Evolutionary conservation across 1,139 yeast species (phyloP).

Genomic region (Pichia sp.): DNA sequence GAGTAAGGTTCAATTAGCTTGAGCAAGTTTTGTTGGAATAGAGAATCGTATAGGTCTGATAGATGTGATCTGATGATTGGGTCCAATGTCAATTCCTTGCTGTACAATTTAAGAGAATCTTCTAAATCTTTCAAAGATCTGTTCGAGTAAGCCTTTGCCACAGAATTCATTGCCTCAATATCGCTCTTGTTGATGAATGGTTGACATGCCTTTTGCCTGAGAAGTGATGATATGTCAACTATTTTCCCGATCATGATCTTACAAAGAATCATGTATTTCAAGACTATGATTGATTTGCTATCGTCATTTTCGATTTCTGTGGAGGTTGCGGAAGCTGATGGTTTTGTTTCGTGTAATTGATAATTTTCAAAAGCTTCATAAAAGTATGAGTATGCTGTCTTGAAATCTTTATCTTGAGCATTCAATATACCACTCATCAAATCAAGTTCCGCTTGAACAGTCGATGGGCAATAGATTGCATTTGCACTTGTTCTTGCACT

Average conservation of each 20-base stretch:
- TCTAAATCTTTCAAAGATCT: conserved; percentile 91
- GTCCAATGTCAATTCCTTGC: conserved; percentile 75
- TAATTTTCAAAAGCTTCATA: conserved; percentile 93
- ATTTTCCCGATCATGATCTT: conserved; percentile 88
- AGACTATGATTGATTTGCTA: conserved; percentile 62
- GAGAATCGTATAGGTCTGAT: conserved; percentile 85
- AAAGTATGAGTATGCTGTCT: conserved; percentile 92
- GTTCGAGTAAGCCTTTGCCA: conserved; percentile 83
- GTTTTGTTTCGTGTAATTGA: conserved; percentile 32
- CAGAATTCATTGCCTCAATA: conserved; percentile 89
- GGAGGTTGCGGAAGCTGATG: conserved; percentile 14
- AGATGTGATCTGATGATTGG: conserved; percentile 88
- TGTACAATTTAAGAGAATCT: conserved; percentile 62
- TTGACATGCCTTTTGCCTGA: conserved; percentile 71
- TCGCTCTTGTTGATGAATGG: conserved; percentile 54
- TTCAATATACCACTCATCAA: conserved; percentile 93
- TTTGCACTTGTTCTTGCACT: conserved; percentile 96
- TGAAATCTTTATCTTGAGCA: conserved; percentile 95
- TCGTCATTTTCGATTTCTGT: conserved; percentile 41
- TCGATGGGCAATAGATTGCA: conserved; percentile 92
- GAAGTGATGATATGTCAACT: conserved; percentile 71
- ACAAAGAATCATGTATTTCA: conserved; percentile 87
- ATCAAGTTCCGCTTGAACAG: conserved; percentile 89
- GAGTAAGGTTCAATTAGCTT: conserved; percentile 96
- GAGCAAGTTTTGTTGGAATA: conserved; percentile 86